Evolutionary conservation across 2,329 filamentous ascomycete species (phyloP).

Genomic region (Chrysoporthe puriensis): DNA sequence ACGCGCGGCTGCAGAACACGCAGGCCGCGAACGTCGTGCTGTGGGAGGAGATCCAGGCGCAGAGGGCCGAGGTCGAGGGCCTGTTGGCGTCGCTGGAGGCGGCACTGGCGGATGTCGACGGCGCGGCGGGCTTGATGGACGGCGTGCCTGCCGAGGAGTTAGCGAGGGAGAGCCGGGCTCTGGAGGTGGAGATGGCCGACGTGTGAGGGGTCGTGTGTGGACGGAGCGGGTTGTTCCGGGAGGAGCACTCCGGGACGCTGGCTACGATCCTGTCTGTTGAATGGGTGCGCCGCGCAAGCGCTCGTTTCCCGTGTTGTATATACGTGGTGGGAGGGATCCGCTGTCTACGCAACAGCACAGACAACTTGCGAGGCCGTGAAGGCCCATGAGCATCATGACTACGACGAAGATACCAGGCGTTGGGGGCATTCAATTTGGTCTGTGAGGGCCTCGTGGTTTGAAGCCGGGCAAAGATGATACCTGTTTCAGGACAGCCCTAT

Average conservation of each 20-base stretch:
- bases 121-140: constrained; percentile 53
- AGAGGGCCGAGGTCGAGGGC: constrained; percentile 58
- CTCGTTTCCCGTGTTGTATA: background rate
- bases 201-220: constrained; percentile 10
- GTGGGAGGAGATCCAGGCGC: constrained; percentile 53
- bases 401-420: constrained; percentile 28
- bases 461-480: constrained; percentile 22
- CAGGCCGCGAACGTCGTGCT: constrained; percentile 61
- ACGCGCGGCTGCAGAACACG: constrained; percentile 58
- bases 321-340: background rate
- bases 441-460: background rate
- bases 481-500: constrained; percentile 21
- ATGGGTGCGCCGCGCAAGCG: background rate
- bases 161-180: constrained; percentile 52
- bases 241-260: no score
- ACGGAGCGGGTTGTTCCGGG: background rate
- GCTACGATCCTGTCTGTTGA: background rate
- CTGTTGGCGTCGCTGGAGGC: constrained; percentile 55
- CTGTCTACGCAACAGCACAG: constrained; percentile 9
- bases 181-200: constrained; percentile 46
- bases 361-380: background rate
- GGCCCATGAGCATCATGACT: constrained; percentile 22
- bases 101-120: constrained; percentile 57
- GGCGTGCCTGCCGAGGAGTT: constrained; percentile 50
- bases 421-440: constrained; percentile 17